Evolutionary conservation across 1,139 yeast genomes (phyloP).

Genomic region (Candida dubliniensis): DNA sequence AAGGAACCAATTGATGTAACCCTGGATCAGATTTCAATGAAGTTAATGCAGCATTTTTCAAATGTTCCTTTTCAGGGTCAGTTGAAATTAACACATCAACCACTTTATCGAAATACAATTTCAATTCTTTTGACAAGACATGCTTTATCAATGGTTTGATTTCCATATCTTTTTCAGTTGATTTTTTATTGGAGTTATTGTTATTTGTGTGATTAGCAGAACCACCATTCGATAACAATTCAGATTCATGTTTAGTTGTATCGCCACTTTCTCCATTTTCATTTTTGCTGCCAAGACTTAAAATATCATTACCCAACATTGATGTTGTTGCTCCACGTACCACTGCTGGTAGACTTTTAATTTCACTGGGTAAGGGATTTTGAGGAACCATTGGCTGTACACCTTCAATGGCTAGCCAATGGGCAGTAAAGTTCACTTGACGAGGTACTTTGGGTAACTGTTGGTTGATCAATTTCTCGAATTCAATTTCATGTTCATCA

Average conservation of each 20-base stretch:
- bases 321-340: constrained; percentile 69
- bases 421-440: constrained; percentile 89
- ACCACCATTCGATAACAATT: background rate
- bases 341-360: constrained; percentile 63
- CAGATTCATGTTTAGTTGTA: too few species aligned
- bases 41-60: constrained; percentile 77
- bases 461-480: constrained; percentile 89
- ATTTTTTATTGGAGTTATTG: constrained; percentile 22
- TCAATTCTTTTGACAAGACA: constrained; percentile 90
- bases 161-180: constrained; percentile 61
- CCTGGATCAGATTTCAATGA: constrained; percentile 93
- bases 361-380: constrained; percentile 83
- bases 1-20: constrained; percentile 92
- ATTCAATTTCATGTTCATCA: constrained; percentile 89
- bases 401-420: constrained; percentile 98
- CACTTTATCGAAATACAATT: constrained; percentile 88
- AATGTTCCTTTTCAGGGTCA: constrained; percentile 55
- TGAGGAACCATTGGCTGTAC: constrained; percentile 98
- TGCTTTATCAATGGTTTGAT: constrained; percentile 95
- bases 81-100: constrained; percentile 72
- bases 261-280: constrained; percentile 18
- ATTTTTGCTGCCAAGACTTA: constrained; percentile 25
- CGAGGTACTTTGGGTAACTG: constrained; percentile 96
- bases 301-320: constrained; percentile 43
- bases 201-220: background rate